phyloP scores from a whole-genome alignment of 2,329 filamentous ascomycete species.

The Hirsutella thompsonii region DNA sequence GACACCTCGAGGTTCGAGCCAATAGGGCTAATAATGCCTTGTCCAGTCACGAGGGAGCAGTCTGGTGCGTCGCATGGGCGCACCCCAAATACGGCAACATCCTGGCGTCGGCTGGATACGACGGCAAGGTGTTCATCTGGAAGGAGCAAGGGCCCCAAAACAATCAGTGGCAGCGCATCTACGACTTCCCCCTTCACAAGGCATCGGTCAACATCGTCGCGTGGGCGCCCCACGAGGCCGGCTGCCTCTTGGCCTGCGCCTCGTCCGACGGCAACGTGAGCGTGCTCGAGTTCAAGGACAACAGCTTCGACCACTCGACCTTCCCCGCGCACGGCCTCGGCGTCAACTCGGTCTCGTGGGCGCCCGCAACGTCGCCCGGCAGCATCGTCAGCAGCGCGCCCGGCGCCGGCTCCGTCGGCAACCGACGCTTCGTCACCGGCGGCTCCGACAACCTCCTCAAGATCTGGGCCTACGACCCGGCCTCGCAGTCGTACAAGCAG shows the following conservation, averaged over 20 bases:
- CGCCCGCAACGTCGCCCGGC: slow-evolving; percentile 71
- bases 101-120: slow-evolving; percentile 87
- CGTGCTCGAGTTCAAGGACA: slow-evolving; percentile 94
- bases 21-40: background rate
- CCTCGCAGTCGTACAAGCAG: slow-evolving; percentile 47
- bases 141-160: slow-evolving; percentile 57
- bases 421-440: slow-evolving; percentile 83
- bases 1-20: background rate
- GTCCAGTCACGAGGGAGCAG: slow-evolving; percentile 80
- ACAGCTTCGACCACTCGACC: slow-evolving; percentile 77
- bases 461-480: slow-evolving; percentile 72
- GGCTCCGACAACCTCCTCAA: slow-evolving; percentile 89
- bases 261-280: slow-evolving; percentile 88
- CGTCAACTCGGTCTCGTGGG: slow-evolving; percentile 94
- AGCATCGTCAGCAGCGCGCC: slow-evolving; percentile 66
- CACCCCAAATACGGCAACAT: slow-evolving; percentile 99
- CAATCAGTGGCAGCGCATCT: slow-evolving; percentile 70
- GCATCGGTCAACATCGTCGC: slow-evolving; percentile 93
- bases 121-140: slow-evolving; percentile 98
- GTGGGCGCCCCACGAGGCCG: slow-evolving; percentile 94
- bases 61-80: slow-evolving; percentile 97
- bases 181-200: slow-evolving; percentile 87
- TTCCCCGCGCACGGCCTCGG: slow-evolving; percentile 89
- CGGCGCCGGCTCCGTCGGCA: slow-evolving; percentile 43
- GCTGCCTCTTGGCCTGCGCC: slow-evolving; percentile 88